phyloP scores from a whole-genome alignment of 495 filamentous ascomycete genomes.

The Evernia prunastri region DNA sequence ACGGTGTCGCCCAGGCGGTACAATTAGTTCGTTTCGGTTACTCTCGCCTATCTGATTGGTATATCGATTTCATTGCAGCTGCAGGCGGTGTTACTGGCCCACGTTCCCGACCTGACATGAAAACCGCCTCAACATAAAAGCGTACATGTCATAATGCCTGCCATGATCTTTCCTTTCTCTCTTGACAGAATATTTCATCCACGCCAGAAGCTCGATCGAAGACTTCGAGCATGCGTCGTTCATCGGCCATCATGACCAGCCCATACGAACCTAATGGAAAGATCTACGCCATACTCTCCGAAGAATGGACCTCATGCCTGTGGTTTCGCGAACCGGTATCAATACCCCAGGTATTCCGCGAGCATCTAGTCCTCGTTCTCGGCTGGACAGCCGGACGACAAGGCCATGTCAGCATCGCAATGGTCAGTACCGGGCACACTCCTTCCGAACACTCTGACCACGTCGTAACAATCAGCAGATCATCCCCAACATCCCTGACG shows the following conservation, averaged over 20 bases:
- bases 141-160: not conserved
- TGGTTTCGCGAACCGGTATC: not conserved
- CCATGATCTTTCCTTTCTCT: not conserved
- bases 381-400: conserved; percentile 4
- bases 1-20: not conserved
- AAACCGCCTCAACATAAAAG: not conserved
- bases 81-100: not conserved
- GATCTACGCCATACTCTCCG: conserved; percentile 4
- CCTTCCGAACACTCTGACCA: not conserved
- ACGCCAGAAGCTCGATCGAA: not conserved
- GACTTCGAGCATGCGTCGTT: not conserved
- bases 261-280: conserved; percentile 3
- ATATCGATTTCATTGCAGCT: not conserved
- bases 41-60: not conserved
- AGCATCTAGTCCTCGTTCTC: conserved; percentile 6
- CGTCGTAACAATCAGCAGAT: conserved; percentile 1
- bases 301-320: not conserved
- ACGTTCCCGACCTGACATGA: not conserved
- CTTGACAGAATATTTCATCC: not conserved
- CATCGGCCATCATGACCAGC: not conserved
- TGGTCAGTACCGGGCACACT: conserved; percentile 2
- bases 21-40: not conserved
- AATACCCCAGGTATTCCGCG: not conserved
- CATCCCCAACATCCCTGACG: conserved; percentile 2
- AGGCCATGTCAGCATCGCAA: conserved; percentile 13